Percentiles rank a stretch among this genome's conserved stretches.
Conservation (phyloP, 1,139 yeast genomes). For the Zhuliangozyma blackwelliae region DNA sequence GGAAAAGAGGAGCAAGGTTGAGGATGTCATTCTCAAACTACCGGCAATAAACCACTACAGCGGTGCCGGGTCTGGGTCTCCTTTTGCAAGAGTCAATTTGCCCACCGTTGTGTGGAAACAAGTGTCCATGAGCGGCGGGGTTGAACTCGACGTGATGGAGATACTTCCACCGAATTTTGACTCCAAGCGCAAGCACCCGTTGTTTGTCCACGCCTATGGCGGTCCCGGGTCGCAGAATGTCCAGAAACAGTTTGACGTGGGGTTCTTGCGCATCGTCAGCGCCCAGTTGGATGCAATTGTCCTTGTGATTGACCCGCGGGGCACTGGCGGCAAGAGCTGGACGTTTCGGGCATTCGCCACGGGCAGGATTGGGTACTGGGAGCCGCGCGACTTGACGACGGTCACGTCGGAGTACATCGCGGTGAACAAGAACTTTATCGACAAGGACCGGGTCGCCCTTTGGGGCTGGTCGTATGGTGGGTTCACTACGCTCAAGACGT, state of each 20-base stretch:
- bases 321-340: slow-evolving; percentile 92
- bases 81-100: slow-evolving; percentile 34
- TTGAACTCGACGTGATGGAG: slow-evolving; percentile 65
- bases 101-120: slow-evolving; percentile 55
- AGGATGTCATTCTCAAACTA: slow-evolving; percentile 21
- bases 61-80: slow-evolving; percentile 15
- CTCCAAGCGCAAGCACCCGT: slow-evolving; percentile 60
- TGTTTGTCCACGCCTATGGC: slow-evolving; percentile 82
- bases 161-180: slow-evolving; percentile 70
- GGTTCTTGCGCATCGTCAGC: slow-evolving; percentile 67
- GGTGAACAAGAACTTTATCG: slow-evolving; percentile 49
- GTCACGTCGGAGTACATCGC: slow-evolving; percentile 61
- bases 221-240: slow-evolving; percentile 91
- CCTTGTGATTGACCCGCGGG: slow-evolving; percentile 86
- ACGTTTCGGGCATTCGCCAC: slow-evolving; percentile 62
- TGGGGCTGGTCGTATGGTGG: slow-evolving; percentile 95
- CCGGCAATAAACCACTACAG: slow-evolving; percentile 26
- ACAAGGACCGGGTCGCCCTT: slow-evolving; percentile 63
- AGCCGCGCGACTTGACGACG: slow-evolving; percentile 72
- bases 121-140: slow-evolving; percentile 40
- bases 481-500: slow-evolving; percentile 64
- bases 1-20: background rate
- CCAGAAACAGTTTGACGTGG: slow-evolving; percentile 48
- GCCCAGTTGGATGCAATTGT: slow-evolving; percentile 71
- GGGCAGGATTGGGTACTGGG: slow-evolving; percentile 77